Percentiles rank a stretch among this genome's conserved stretches.
Evolutionary conservation across 1,139 yeast genomes (phyloP).

Genomic region (Suhomyces anneliseae): DNA sequence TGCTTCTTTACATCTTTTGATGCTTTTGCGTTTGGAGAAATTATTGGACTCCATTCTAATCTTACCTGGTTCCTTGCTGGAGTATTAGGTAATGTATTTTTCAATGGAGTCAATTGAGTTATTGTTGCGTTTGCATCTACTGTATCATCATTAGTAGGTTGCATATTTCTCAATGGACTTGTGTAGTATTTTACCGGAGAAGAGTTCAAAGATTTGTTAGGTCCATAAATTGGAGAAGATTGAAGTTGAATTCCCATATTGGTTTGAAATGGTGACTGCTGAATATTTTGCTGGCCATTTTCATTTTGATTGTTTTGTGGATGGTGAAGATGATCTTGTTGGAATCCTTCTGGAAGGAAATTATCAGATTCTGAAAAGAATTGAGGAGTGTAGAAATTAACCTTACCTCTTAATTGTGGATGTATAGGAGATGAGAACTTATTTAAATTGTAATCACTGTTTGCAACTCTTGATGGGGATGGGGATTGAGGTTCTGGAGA

Average conservation of each 20-base stretch:
- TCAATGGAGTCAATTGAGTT: constrained; percentile 44
- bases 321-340: constrained; percentile 10
- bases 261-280: constrained; percentile 7
- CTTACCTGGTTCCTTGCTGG: constrained; percentile 39
- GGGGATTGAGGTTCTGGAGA: constrained; percentile 47
- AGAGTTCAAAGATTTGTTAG: constrained; percentile 19
- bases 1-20: constrained; percentile 39
- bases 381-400: constrained; percentile 40
- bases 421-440: constrained; percentile 31
- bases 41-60: constrained; percentile 57
- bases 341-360: constrained; percentile 1
- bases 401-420: constrained; percentile 20
- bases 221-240: constrained; percentile 32
- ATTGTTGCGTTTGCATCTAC: constrained; percentile 44
- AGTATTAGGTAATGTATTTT: constrained; percentile 33
- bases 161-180: constrained; percentile 29
- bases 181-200: constrained; percentile 35
- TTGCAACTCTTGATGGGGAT: constrained; percentile 18
- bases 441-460: constrained; percentile 8
- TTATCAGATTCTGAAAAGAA: constrained; percentile 34
- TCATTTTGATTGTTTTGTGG: constrained; percentile 5
- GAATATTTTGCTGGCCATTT: constrained; percentile 1
- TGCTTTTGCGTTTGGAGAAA: constrained; percentile 45
- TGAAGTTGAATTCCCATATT: constrained; percentile 13
- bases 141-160: constrained; percentile 31